Percentiles rank a stretch among this genome's conserved stretches.
phyloP scores from a whole-genome alignment of 176 grass and related monocot genomes.

The Oropetium thomaeum region DNA sequence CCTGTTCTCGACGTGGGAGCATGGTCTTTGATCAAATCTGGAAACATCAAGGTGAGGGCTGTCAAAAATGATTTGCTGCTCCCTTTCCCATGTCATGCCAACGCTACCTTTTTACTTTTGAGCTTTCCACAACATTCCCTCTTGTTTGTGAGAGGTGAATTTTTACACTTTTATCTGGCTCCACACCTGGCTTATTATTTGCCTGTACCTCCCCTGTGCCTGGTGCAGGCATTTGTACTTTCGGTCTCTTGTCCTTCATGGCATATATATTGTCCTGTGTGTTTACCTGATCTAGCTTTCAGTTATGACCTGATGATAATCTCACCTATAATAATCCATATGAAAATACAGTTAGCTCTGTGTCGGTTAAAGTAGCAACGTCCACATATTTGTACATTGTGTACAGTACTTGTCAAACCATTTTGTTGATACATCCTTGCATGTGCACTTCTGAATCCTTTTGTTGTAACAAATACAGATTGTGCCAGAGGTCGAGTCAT shows the following conservation, averaged over 20 bases:
- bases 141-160: slow-evolving; percentile 10
- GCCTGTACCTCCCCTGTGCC: slow-evolving; percentile 26
- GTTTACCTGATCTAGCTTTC: neutral
- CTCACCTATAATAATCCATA: neutral
- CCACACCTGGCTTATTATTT: neutral
- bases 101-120: slow-evolving; percentile 35
- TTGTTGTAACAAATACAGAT: slow-evolving; percentile 55
- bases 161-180: slow-evolving; percentile 39
- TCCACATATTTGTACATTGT: neutral
- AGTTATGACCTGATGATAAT: neutral
- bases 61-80: slow-evolving; percentile 8
- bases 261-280: neutral
- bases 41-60: slow-evolving; percentile 71
- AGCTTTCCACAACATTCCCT: slow-evolving; percentile 35
- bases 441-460: slow-evolving; percentile 39
- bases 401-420: slow-evolving; percentile 31
- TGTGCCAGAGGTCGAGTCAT: slow-evolving; percentile 70
- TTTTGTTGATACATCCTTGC: neutral
- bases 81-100: slow-evolving; percentile 32
- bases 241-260: neutral
- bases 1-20: slow-evolving; percentile 93
- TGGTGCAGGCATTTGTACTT: slow-evolving; percentile 43
- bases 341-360: neutral
- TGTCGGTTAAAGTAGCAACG: neutral
- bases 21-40: slow-evolving; percentile 75